Evolutionary conservation across 768 basidiomycete species (phyloP), one percentile per base, ranked within the genome.

Genomic region (Dioszegia hungarica): DNA sequence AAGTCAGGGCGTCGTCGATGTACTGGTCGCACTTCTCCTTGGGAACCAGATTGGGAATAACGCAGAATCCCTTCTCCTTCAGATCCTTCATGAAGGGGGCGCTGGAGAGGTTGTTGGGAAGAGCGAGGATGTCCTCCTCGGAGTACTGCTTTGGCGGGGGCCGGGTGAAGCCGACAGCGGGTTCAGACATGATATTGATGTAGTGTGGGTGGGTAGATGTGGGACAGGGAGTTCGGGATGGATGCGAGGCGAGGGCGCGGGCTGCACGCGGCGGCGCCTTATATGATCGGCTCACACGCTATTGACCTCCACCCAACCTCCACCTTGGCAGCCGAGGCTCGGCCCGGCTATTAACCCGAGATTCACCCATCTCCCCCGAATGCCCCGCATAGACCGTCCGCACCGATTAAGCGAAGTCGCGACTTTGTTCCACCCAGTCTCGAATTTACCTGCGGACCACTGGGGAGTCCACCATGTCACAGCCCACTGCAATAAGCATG

Each of bases 41-140:
- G 0, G 70, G 59, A 22, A 76, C 62, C 22, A 71, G 64, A 24
- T 53, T 50, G 22, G 73, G 73, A 9, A 76, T 54, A 22, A 75
- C 58, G 37, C 59, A 62, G 58, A 54, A 74, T 2, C 64, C 64
- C 34, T 60, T 60, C 47, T 37, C 55, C 17, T 37, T 48, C 27
- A 60, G 40, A 15, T 60, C 59, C 10, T 40, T 36, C 51, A 60
- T 55, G 41, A 54, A 60, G 5, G 29, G 34, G 6, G 59, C 53
- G 22, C 38, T 56, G 15, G 53, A 43, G 28, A 43, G 38, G 28
- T 44, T 45, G 27, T 60, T 55, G 46, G 59, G 59, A 9, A 60
- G 47, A 12, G 54, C 14, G 29, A 44, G 46, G 36, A 60, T 37
- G 12, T 60, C 59, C 17, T 36, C 34, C 24, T 22, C 17, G 20